Base-by-base conservation (phyloP, 2,329 filamentous ascomycete species). In the Pseudogymnoascus sp. region DNA sequence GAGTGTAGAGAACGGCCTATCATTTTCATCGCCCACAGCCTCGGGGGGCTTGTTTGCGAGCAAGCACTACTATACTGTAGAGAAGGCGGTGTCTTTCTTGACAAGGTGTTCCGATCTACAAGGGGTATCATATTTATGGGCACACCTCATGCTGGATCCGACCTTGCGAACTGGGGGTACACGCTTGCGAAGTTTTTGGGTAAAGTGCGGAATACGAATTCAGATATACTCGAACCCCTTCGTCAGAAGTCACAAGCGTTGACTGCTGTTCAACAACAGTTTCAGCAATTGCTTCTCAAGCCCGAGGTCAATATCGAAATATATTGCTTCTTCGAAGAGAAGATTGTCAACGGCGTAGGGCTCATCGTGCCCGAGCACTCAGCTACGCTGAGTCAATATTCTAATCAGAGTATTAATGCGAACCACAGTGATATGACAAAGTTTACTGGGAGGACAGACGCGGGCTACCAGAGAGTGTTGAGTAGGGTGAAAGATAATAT, bases 381-480 rank as follows among this genome's bases (percentile, higher is more conserved):
- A 14, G 62, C 62, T 2, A 47, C 33, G 1, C 50, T 65, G 3
- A 43, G 11, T 28, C 64, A 65, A 35, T 65, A 63, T 20, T 22
- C 62, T 1, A 63, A 64, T 15, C 59, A 64, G 36, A 58, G 59
- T 36, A 65, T 64, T 59, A 61, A 59, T 43, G 62, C 64, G 18
- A 61, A 65, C 18, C 59, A 65, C 61, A 64, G 61, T 43, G 62
- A 64, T n/a, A 65, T 65, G 64, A 63, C 61, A 11, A 65, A 50
- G 60, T 65, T 65, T 37, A 64, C 43, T 20, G 59, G 62, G 4
- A 60, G 15, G 47, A 60, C 39, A 9, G 62, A 64, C 30, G 57
- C 15, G 4, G 61, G 61, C 6, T 65, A 64, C 30, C 61, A 61
- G 28, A 63, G n/a, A 20, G 62, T 64, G 9, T 28, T 65, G 15